A percentile compares a stretch with the other conserved stretches of the same genome.
Evolutionary conservation across 78 protist genomes (phyloP).

Genomic region (Dictyostelium firmibasis): DNA sequence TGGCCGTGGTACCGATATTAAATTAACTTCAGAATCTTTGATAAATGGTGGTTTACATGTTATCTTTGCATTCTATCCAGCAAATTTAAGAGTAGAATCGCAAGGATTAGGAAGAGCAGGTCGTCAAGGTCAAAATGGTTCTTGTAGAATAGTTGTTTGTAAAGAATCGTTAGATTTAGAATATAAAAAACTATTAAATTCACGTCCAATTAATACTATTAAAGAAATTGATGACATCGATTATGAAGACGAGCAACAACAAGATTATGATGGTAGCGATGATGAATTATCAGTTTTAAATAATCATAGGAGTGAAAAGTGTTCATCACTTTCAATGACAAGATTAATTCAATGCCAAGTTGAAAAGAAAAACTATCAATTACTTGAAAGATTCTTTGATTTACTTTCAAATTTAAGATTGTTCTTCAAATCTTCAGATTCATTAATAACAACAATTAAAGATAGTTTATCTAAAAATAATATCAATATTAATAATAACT

Average conservation of each 20-base stretch:
- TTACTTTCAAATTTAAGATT: background rate
- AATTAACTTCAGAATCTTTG: background rate
- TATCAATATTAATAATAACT: background rate
- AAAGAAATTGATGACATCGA: background rate
- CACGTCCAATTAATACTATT: background rate
- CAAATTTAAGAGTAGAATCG: slow-evolving; percentile 16
- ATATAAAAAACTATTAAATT: background rate
- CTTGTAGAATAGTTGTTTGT: background rate
- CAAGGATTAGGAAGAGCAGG: slow-evolving; percentile 46
- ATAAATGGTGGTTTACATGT: slow-evolving; percentile 34
- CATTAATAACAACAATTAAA: background rate
- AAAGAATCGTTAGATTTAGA: background rate
- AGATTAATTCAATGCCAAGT: background rate
- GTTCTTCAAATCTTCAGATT: background rate
- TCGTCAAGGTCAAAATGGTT: slow-evolving; percentile 46
- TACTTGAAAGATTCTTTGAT: background rate
- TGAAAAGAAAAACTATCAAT: background rate
- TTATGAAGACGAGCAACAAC: background rate
- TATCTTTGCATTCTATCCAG: slow-evolving; percentile 33
- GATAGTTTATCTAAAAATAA: background rate
- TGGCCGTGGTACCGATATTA: slow-evolving; percentile 49
- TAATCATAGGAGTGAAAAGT: background rate
- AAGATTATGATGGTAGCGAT: background rate
- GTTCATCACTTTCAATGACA: background rate
- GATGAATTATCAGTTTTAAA: background rate